Conservation (phyloP, 768 basidiomycete species). For the Panaeolus papilionaceus region DNA sequence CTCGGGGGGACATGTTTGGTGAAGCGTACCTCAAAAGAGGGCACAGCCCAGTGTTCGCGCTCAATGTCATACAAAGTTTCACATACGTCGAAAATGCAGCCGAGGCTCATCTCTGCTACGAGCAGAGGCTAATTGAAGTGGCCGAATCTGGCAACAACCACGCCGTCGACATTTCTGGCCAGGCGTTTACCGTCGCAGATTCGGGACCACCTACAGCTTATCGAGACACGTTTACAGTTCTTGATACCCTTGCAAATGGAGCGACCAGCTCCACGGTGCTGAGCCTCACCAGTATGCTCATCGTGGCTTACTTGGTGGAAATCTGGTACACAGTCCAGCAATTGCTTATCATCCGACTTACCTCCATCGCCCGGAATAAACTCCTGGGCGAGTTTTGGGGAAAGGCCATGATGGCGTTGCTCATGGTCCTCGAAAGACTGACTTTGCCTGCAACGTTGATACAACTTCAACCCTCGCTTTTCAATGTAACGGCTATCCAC, state of each 20-base stretch:
- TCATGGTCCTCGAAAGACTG: neutral
- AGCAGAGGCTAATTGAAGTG: slow-evolving; percentile 68
- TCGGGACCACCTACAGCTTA: slow-evolving; percentile 67
- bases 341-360: slow-evolving; percentile 34
- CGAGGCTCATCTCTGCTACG: slow-evolving; percentile 76
- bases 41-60: slow-evolving; percentile 68
- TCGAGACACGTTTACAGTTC: slow-evolving; percentile 63
- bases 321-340: slow-evolving; percentile 55
- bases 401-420: neutral
- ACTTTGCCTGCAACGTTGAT: slow-evolving; percentile 16
- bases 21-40: slow-evolving; percentile 67
- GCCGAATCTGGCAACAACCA: slow-evolving; percentile 51
- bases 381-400: slow-evolving; percentile 38
- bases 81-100: slow-evolving; percentile 81
- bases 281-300: slow-evolving; percentile 68
- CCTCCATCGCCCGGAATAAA: slow-evolving; percentile 27
- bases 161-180: slow-evolving; percentile 60
- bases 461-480: slow-evolving; percentile 15
- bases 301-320: slow-evolving; percentile 63
- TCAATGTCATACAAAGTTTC: slow-evolving; percentile 64
- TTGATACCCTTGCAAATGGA: slow-evolving; percentile 61
- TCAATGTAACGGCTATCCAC: slow-evolving; percentile 7
- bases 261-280: slow-evolving; percentile 59
- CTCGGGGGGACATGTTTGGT: slow-evolving; percentile 73
- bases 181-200: slow-evolving; percentile 71